These are phyloP conservation scores for Ophiocordyceps camponoti-leonardi DNA, from an alignment of 2,329 filamentous ascomycete species.

Conservation along the genomic window DNA sequence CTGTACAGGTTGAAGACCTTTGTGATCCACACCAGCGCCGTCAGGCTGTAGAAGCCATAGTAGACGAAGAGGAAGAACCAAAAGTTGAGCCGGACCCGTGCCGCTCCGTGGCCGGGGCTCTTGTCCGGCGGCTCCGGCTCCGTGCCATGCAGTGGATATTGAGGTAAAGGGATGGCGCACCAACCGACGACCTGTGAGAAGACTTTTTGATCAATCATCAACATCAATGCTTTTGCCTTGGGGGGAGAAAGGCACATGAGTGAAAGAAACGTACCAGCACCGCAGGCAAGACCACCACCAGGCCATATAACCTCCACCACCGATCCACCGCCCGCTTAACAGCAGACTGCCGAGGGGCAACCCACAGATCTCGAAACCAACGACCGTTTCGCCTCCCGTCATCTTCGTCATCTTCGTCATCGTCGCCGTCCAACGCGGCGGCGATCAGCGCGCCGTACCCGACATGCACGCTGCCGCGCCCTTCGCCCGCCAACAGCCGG, in stretches of 20 bases:
- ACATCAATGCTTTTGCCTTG: too few species aligned
- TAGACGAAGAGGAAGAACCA: conserved; percentile 58
- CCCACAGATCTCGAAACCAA: conserved; percentile 35
- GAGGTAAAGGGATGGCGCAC: conserved; percentile 49
- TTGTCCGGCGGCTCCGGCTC: conserved; percentile 15
- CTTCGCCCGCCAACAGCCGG: conserved; percentile 1
- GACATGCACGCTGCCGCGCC: conserved; percentile 35
- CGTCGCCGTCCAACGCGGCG: conserved; percentile 19
- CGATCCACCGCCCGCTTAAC: conserved; percentile 40
- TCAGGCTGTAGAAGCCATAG: conserved; percentile 52
- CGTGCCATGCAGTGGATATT: conserved; percentile 32
- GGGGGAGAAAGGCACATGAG: too few species aligned
- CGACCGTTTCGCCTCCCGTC: conserved; percentile 17
- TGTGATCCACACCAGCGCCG: conserved; percentile 52
- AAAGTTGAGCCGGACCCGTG: conserved; percentile 48
- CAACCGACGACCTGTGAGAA: conserved; percentile 36
- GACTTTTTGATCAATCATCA: too few species aligned
- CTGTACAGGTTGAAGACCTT: conserved; percentile 57
- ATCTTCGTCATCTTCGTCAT: conserved; percentile 11
- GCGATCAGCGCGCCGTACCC: conserved; percentile 37
- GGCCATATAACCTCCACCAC: conserved; percentile 47
- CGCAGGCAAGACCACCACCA: conserved; percentile 44
- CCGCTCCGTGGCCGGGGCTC: conserved; percentile 43
- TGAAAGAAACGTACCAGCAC: conserved; percentile 27
- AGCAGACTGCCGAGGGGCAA: conserved; percentile 39